Evolutionary conservation across 2,329 filamentous ascomycete genomes (phyloP).

Genomic region (Fusarium subtropicale): DNA sequence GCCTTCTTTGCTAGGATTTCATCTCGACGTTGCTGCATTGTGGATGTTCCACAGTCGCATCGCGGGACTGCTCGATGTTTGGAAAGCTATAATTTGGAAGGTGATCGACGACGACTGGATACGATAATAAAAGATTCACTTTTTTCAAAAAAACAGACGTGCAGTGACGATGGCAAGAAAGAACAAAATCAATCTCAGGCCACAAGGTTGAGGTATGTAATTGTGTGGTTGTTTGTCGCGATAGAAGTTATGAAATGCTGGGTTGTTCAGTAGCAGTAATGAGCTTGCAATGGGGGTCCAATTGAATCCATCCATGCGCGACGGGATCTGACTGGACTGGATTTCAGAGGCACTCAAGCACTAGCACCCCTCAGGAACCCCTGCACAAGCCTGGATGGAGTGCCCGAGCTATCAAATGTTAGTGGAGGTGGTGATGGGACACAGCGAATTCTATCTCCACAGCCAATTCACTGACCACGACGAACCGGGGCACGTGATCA

Average conservation of each 20-base stretch:
- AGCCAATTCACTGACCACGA: not conserved
- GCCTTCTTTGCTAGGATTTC: constrained; percentile 97
- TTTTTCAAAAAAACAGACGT: not conserved
- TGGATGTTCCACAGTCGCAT: constrained; percentile 61
- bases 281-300: constrained; percentile 34
- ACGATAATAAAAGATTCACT: constrained; percentile 1
- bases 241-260: constrained; percentile 24
- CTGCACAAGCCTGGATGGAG: constrained; percentile 22
- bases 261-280: constrained; percentile 8
- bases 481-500: constrained; percentile 43
- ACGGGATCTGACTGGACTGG: constrained; percentile 4
- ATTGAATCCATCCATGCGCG: constrained; percentile 33
- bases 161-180: not conserved
- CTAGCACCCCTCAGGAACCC: constrained; percentile 20
- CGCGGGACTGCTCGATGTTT: constrained; percentile 51
- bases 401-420: constrained; percentile 5
- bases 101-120: constrained; percentile 2
- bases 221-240: constrained; percentile 25
- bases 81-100: constrained; percentile 38
- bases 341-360: constrained; percentile 12
- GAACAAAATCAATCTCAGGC: constrained; percentile 1
- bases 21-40: constrained; percentile 86
- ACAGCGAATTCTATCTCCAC: constrained; percentile 20
- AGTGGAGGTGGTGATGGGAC: constrained; percentile 16
- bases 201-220: not conserved